Percentiles rank a stretch among this genome's conserved stretches.
phyloP scores from a whole-genome alignment of 106 monocot species.

The Dioscorea alata region DNA sequence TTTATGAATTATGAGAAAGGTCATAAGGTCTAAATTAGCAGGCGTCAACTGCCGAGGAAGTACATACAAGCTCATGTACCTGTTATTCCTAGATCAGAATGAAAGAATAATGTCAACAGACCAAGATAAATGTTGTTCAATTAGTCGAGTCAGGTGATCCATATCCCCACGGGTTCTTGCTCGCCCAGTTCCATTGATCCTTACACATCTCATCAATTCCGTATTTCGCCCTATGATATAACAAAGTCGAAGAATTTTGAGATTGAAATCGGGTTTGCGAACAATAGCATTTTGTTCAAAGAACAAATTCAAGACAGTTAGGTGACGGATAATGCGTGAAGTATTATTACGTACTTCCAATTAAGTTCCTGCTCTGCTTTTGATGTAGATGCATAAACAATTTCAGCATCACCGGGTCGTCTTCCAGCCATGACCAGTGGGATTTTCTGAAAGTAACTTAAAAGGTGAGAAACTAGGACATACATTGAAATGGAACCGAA shows the following conservation, averaged over 20 bases:
- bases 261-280: neutral
- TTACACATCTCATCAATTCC: slow-evolving; percentile 87
- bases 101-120: neutral
- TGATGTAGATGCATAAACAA: slow-evolving; percentile 59
- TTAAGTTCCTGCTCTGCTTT: slow-evolving; percentile 78
- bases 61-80: too few relatives aligned
- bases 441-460: slow-evolving; percentile 56
- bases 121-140: slow-evolving; percentile 16
- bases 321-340: neutral
- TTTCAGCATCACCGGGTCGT: slow-evolving; percentile 77
- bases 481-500: too few relatives aligned
- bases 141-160: slow-evolving; percentile 42
- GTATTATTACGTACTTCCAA: slow-evolving; percentile 55
- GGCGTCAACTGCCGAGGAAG: too few relatives aligned
- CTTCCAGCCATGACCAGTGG: slow-evolving; percentile 52
- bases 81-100: too few relatives aligned
- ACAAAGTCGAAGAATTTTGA: neutral
- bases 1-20: too few relatives aligned
- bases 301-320: neutral
- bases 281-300: neutral
- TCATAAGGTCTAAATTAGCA: too few relatives aligned
- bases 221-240: slow-evolving; percentile 58
- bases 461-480: neutral
- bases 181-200: slow-evolving; percentile 93
- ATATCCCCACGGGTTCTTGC: slow-evolving; percentile 84